Conservation (phyloP, 164 flowering plant genomes). For the Santalum album region DNA sequence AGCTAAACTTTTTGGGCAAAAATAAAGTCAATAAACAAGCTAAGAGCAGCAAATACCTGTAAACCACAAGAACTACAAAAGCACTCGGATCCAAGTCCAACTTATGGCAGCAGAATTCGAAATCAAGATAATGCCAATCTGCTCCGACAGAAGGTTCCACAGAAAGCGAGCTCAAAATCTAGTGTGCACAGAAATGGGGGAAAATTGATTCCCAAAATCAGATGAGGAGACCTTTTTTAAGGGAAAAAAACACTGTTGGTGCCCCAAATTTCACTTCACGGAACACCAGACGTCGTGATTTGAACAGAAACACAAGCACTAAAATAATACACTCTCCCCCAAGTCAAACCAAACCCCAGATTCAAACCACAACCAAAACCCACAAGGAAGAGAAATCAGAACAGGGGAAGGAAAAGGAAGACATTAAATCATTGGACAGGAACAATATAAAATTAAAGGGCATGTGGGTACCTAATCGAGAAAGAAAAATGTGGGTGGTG, state of each 20-base stretch:
- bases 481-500: constrained; percentile 1
- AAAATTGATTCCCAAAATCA: too few relatives aligned
- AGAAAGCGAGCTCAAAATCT: constrained; percentile 16
- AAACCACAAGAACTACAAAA: neutral
- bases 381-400: neutral
- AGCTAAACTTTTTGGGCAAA: too few relatives aligned
- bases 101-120: constrained; percentile 1
- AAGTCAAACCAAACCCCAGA: neutral
- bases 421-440: too few relatives aligned
- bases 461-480: constrained; percentile 7
- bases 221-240: too few relatives aligned
- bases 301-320: neutral
- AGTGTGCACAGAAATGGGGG: constrained; percentile 13
- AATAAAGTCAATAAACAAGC: neutral
- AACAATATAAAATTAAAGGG: neutral
- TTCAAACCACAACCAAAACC: neutral
- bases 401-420: too few relatives aligned
- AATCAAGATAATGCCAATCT: too few relatives aligned
- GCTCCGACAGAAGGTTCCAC: neutral
- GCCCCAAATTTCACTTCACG: neutral
- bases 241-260: too few relatives aligned
- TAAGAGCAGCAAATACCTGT: constrained; percentile 7
- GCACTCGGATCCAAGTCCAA: constrained; percentile 11
- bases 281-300: neutral
- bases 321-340: too few relatives aligned